Conservation (phyloP, 1,139 yeast species). For the Debaryomycetaceae sp. region DNA sequence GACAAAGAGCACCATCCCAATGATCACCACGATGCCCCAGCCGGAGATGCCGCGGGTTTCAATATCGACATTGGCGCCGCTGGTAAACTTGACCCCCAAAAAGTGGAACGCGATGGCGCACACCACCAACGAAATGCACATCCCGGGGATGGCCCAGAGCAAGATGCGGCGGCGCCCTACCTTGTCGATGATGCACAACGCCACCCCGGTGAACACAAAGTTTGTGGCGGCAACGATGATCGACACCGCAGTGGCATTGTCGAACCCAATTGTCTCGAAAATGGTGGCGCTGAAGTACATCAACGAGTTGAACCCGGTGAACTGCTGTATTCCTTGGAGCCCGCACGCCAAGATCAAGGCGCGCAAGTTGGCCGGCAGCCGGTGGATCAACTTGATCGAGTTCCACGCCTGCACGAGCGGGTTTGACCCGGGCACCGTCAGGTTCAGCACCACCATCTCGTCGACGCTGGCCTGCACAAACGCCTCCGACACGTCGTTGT, state of each 20-base stretch:
- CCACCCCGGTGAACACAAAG: slow-evolving; percentile 77
- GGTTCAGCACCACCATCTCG: slow-evolving; percentile 54
- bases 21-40: slow-evolving; percentile 84
- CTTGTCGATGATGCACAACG: slow-evolving; percentile 76
- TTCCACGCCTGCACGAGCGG: slow-evolving; percentile 53
- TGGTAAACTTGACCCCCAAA: slow-evolving; percentile 55
- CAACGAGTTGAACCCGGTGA: slow-evolving; percentile 90
- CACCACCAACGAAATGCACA: slow-evolving; percentile 69
- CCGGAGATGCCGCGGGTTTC: slow-evolving; percentile 51
- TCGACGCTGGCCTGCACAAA: slow-evolving; percentile 54
- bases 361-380: slow-evolving; percentile 75
- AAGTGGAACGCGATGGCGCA: slow-evolving; percentile 89
- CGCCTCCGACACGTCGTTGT: slow-evolving; percentile 52
- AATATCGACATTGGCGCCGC: slow-evolving; percentile 40
- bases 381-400: slow-evolving; percentile 65
- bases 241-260: slow-evolving; percentile 88
- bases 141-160: slow-evolving; percentile 70
- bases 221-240: slow-evolving; percentile 89
- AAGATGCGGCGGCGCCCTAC: slow-evolving; percentile 83
- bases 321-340: slow-evolving; percentile 91
- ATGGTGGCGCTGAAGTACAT: slow-evolving; percentile 92
- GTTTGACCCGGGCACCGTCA: slow-evolving; percentile 60
- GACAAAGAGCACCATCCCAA: slow-evolving; percentile 55
- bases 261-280: slow-evolving; percentile 83
- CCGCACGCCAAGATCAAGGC: slow-evolving; percentile 89